Evolutionary conservation across 208 protist species (phyloP).

Genomic region (Leishmania lainsoni): DNA sequence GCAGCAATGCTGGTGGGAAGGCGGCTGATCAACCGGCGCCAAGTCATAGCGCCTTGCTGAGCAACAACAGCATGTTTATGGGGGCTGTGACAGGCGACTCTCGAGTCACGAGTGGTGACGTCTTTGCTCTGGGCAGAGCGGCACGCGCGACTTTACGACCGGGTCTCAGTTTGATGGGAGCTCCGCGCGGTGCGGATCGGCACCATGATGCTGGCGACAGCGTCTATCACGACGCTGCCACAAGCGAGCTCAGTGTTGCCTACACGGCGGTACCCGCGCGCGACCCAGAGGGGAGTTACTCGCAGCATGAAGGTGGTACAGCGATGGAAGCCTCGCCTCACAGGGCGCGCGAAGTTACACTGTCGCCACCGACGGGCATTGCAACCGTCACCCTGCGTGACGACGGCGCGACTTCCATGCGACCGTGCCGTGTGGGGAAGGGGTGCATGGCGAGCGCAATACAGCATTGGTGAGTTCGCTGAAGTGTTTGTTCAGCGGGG

Average conservation of each 20-base stretch:
- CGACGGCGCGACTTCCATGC: neutral
- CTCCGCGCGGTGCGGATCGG: neutral
- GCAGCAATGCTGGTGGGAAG: neutral
- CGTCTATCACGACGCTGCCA: neutral
- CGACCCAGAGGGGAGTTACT: neutral
- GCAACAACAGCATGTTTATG: slow-evolving; percentile 10
- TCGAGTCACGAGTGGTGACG: slow-evolving; percentile 6
- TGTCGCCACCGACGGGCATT: neutral
- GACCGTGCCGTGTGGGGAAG: neutral
- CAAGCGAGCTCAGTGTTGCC: neutral
- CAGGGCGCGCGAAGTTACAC: neutral
- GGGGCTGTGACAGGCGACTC: neutral
- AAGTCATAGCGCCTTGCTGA: neutral
- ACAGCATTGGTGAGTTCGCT: neutral
- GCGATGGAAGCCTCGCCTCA: neutral
- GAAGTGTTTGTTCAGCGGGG: neutral
- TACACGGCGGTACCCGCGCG: neutral
- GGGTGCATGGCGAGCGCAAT: neutral
- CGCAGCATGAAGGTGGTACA: neutral
- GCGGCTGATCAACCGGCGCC: neutral
- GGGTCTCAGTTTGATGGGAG: neutral
- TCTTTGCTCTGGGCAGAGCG: slow-evolving; percentile 21
- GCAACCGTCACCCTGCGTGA: neutral
- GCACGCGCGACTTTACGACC: slow-evolving; percentile 2
- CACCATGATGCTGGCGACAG: neutral